Evolutionary conservation across 176 grass and related monocot genomes (phyloP), one percentile per base, ranked within the genome.

Genomic region (sorghum (Sorghum bicolor)): DNA sequence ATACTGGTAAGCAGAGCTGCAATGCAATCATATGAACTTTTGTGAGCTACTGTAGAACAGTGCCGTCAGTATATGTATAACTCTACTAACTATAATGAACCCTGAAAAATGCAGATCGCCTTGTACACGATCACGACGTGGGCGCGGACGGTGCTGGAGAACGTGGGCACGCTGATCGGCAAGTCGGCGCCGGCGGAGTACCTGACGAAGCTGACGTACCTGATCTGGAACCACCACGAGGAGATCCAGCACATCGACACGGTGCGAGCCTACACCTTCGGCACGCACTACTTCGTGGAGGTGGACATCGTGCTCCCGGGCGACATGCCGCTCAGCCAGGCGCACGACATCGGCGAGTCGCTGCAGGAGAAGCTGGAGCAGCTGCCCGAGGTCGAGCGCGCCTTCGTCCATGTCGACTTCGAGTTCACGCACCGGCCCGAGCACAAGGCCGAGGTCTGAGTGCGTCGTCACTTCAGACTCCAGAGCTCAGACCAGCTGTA

Each of bases 361-460:
- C 83, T 97, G 79, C 91, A 97, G 86, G 91, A 88, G 91, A 97
- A 97, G 67, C 87, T 97, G 24, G 94, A 97, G 84, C 88, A 91
- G 84, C 86, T 97, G 63, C 89, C 91, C 0, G 87, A 97, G 45
- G 91, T 97, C 8, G 94, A 97, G 84, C 88, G 94, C 1, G 94
- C 94, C 1, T 97, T 97, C 41, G 94, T 97, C 3, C 94, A 97
- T 9, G 88, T 97, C 37, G 94, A 97, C 77, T 97, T 97, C 83
- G 94, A 94, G 82, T 91, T 84, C 60, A 90, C 87, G 0, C 94
- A 97, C 69, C 76, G 79, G 6, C 94, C 91, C 0, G 91, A 97
- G 55, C 94, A 94, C 87, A 91, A 91, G 75, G 73, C 80, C 7
- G 80, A 94, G 43, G 89, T 91, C 24, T 92, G 79, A 88, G 45